Conservation (phyloP, 352 stramenopile species). For the Phytophthora syringae region DNA sequence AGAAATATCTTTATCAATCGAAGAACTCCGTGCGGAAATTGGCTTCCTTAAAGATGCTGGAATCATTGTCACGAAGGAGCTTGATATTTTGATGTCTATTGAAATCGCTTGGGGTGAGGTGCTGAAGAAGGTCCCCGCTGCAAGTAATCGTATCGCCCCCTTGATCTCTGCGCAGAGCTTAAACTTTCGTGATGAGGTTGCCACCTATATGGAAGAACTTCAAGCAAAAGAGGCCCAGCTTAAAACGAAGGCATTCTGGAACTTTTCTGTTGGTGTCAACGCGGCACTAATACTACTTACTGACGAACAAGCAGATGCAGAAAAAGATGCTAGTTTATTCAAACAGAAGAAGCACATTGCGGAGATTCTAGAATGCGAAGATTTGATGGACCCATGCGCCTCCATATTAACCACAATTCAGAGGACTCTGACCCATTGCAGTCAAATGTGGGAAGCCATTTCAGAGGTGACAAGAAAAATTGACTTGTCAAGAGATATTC, state of each 20-base stretch:
- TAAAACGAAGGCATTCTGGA: conserved; percentile 69
- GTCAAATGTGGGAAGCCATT: conserved; percentile 89
- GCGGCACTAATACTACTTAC: conserved; percentile 49
- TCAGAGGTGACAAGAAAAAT: conserved; percentile 91
- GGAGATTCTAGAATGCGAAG: conserved; percentile 93
- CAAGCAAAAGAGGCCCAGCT: conserved; percentile 59
- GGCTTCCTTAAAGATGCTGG: conserved; percentile 69
- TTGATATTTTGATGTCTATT: conserved; percentile 56
- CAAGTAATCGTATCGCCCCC: conserved; percentile 69
- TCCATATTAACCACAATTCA: conserved; percentile 82
- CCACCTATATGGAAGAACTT: conserved; percentile 84
- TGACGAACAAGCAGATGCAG: conserved; percentile 43
- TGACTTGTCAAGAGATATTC: conserved; percentile 82
- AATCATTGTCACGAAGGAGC: conserved; percentile 59
- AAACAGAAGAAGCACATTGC: conserved; percentile 87
- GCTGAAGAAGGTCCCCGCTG: conserved; percentile 63
- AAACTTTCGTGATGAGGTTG: conserved; percentile 80
- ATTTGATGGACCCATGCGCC: conserved; percentile 85
- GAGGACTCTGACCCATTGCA: conserved; percentile 72
- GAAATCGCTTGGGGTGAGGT: conserved; percentile 74
- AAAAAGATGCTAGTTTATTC: conserved; percentile 47
- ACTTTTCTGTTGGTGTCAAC: conserved; percentile 52
- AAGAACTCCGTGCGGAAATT: conserved; percentile 72
- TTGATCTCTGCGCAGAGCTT: conserved; percentile 65
- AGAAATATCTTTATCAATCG: conserved; percentile 64